phyloP scores from a whole-genome alignment of 306 rosid species.

The Trifolium subterraneum region DNA sequence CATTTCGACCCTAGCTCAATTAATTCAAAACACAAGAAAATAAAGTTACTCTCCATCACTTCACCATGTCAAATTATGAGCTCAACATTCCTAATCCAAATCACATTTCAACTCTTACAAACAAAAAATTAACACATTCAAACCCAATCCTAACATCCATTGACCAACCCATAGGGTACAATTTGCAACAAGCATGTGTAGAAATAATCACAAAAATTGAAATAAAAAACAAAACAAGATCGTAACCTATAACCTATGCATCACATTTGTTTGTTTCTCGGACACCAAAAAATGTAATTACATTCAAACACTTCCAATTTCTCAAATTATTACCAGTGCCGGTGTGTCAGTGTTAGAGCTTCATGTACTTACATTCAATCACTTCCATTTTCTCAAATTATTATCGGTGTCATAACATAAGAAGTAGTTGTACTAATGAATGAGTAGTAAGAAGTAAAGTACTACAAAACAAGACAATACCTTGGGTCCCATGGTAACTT shows the following conservation, averaged over 20 bases:
- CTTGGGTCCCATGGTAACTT: conserved; percentile 99
- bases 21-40: conserved; percentile 29
- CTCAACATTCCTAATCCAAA: conserved; percentile 12
- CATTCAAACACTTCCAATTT: too few species aligned
- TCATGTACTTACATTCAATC: too few species aligned
- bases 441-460: neutral
- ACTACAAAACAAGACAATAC: conserved; percentile 42
- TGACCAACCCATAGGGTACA: neutral
- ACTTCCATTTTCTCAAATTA: too few species aligned
- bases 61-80: conserved; percentile 1
- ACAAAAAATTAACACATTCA: conserved; percentile 16
- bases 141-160: neutral
- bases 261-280: neutral
- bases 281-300: neutral
- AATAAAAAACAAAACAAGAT: neutral
- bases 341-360: too few species aligned
- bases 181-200: conserved; percentile 12
- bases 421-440: conserved; percentile 12
- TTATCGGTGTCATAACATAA: neutral
- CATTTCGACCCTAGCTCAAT: conserved; percentile 83
- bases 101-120: neutral
- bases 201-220: neutral
- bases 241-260: neutral
- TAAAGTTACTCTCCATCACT: neutral
- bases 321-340: too few species aligned